These are phyloP conservation scores for Colletotrichum tanaceti DNA, from an alignment of 2,329 filamentous ascomycete genomes.

Conservation along the genomic window DNA sequence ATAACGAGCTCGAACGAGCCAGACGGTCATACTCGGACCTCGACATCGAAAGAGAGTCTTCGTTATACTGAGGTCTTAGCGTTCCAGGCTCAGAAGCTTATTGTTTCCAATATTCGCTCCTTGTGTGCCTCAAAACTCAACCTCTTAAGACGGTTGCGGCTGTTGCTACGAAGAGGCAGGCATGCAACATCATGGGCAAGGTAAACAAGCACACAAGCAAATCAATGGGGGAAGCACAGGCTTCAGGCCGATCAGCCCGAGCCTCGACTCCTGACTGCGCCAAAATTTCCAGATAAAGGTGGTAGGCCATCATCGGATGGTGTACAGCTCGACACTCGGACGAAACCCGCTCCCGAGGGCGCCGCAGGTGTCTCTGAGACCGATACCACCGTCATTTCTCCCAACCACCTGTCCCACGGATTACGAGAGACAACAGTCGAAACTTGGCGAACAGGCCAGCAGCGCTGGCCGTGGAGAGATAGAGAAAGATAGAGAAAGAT, in stretches of 20 bases:
- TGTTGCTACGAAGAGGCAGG: not conserved
- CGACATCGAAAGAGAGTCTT: not conserved
- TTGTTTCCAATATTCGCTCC: not conserved
- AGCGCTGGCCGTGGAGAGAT: not conserved
- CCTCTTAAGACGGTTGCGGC: not conserved
- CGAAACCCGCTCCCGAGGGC: not conserved
- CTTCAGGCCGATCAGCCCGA: not conserved
- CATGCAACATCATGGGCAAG: not conserved
- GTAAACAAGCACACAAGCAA: no score
- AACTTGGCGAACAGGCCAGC: not conserved
- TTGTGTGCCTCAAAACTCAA: constrained; percentile 3
- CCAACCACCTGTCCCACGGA: not conserved
- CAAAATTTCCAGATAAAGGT: not conserved
- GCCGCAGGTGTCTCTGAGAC: not conserved
- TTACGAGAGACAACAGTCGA: not conserved
- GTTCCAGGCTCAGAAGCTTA: constrained; percentile 3
- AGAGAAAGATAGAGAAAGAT: no score
- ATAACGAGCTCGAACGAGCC: constrained; percentile 1
- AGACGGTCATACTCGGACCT: not conserved
- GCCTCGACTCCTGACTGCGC: not conserved
- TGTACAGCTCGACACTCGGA: not conserved
- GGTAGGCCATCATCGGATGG: not conserved
- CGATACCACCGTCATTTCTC: not conserved
- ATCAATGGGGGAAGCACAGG: not conserved
- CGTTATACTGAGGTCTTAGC: not conserved